phyloP scores from a whole-genome alignment of 2,329 filamentous ascomycete genomes.

The Dryadomyces quercus-mongolicae region DNA sequence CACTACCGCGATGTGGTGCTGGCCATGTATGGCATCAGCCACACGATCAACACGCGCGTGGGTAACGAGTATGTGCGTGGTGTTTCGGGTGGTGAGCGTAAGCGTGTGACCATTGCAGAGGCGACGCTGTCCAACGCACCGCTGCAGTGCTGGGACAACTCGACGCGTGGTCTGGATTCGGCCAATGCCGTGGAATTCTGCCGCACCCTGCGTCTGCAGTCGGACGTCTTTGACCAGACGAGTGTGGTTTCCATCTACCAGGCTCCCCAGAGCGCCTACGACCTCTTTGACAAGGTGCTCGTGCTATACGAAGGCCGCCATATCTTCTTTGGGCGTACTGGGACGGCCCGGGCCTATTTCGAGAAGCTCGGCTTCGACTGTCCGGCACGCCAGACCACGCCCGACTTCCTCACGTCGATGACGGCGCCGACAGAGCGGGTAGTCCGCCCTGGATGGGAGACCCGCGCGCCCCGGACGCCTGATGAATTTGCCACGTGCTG shows the following conservation, averaged over 20 bases:
- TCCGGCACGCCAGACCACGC: slow-evolving; percentile 52
- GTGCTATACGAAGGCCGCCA: slow-evolving; percentile 48
- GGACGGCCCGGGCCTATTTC: slow-evolving; percentile 51
- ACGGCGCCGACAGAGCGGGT: slow-evolving; percentile 45
- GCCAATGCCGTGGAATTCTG: slow-evolving; percentile 66
- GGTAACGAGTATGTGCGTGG: slow-evolving; percentile 66
- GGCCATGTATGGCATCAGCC: slow-evolving; percentile 63
- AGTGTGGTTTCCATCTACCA: slow-evolving; percentile 64
- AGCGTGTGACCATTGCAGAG: slow-evolving; percentile 53
- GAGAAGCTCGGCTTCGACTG: slow-evolving; percentile 53
- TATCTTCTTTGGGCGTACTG: slow-evolving; percentile 49
- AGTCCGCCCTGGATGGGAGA: slow-evolving; percentile 41
- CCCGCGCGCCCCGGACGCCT: slow-evolving; percentile 42
- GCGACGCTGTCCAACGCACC: slow-evolving; percentile 46
- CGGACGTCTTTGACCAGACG: slow-evolving; percentile 52
- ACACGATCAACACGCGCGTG: slow-evolving; percentile 60
- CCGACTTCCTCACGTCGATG: slow-evolving; percentile 63
- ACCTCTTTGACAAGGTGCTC: slow-evolving; percentile 45
- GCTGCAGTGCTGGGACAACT: slow-evolving; percentile 60
- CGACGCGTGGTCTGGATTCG: slow-evolving; percentile 59
- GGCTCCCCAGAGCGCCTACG: slow-evolving; percentile 50
- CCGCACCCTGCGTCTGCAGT: slow-evolving; percentile 54
- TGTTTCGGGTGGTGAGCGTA: slow-evolving; percentile 62
- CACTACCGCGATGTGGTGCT: slow-evolving; percentile 61
- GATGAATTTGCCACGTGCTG: slow-evolving; percentile 55